These are phyloP conservation scores for Colletotrichum lentis DNA, from an alignment of 2,329 filamentous ascomycete genomes.

Conservation along the genomic window DNA sequence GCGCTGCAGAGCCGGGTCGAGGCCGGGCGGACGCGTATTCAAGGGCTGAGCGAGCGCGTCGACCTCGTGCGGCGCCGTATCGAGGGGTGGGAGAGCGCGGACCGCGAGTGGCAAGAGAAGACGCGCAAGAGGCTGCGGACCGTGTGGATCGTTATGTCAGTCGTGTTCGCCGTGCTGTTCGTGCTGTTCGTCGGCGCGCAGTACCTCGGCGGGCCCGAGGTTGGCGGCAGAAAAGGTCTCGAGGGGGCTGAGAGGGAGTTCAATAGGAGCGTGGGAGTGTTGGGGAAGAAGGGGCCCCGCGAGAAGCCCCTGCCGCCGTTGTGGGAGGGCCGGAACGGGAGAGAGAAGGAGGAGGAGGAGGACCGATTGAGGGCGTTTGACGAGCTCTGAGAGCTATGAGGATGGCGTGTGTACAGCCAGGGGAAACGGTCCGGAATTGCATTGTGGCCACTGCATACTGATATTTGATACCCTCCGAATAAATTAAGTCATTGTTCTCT, in stretches of 20 bases:
- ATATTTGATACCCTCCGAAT: slow-evolving; percentile 30
- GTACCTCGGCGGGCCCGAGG: slow-evolving; percentile 40
- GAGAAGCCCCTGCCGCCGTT: slow-evolving; percentile 34
- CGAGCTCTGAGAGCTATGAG: slow-evolving; percentile 50
- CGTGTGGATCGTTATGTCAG: slow-evolving; percentile 68
- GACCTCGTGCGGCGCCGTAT: slow-evolving; percentile 70
- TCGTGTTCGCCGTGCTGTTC: slow-evolving; percentile 57
- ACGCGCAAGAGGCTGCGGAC: slow-evolving; percentile 69
- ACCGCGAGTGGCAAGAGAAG: slow-evolving; percentile 73
- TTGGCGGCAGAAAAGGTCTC: slow-evolving; percentile 1
- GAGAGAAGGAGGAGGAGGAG: slow-evolving; percentile 44
- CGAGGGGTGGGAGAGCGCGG: slow-evolving; percentile 72
- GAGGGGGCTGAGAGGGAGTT: slow-evolving; percentile 14
- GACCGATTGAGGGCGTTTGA: slow-evolving; percentile 56
- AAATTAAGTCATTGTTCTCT: not conserved
- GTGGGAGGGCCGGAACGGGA: slow-evolving; percentile 41
- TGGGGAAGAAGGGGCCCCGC: not conserved
- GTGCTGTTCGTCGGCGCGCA: slow-evolving; percentile 53
- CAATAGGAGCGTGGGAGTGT: slow-evolving; percentile 15
- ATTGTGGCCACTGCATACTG: slow-evolving; percentile 5
- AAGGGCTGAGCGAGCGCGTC: slow-evolving; percentile 68
- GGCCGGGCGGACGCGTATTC: slow-evolving; percentile 66
- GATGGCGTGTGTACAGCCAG: not conserved
- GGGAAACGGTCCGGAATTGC: not conserved
- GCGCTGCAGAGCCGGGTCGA: slow-evolving; percentile 69